Base-by-base conservation (phyloP, 768 basidiomycete species). In the Auricularia sp. region DNA sequence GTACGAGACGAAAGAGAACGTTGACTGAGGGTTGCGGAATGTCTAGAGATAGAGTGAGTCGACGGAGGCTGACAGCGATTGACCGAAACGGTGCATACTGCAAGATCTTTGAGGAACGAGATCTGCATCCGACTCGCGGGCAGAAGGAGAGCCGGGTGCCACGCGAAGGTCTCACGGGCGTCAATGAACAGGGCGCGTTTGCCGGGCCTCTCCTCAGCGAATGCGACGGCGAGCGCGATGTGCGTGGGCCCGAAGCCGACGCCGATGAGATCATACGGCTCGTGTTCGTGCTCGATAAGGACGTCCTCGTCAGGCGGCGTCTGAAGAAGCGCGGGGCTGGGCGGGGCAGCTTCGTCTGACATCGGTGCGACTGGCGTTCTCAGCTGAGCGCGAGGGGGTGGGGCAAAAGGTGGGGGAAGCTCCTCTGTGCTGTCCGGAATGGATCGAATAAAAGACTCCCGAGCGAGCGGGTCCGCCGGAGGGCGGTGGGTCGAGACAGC, bases 111-210 rank as follows among this genome's bases (percentile, higher is more conserved):
- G 71, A 82, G 76, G 67, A 79, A 82, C 14, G 64, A 53, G 35
- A 62, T 62, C 35, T 62, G 61, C 61, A 62, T 61, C 39, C 74
- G 75, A 35, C 78, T 77, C 34, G 78, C 80, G 43, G 81, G 80
- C 6, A 83, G 72, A 58, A 83, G 76, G 81, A 83, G 83, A 12
- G 80, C 81, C 29, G 81, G 81, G 69, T 84, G 83, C 83, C 83
- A 84, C 63, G 73, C 74, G 69, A 84, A 83, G 63, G 73, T 68
- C 11, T 59, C 56, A 8, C 56, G 56, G 14, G 23, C 11, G 56
- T 59, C 56, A 29, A 59, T 14, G 56, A 59, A 59, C 34, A 59
- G 23, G 14, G 56, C 56, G 14, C 56, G 21, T 10, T 23, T 35
- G 6, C 29, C 34, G 1, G 72, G 67, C 43, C 83, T 77, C 68